Base-by-base conservation (phyloP, 2,329 filamentous ascomycete genomes). In the Colletotrichum musae region DNA sequence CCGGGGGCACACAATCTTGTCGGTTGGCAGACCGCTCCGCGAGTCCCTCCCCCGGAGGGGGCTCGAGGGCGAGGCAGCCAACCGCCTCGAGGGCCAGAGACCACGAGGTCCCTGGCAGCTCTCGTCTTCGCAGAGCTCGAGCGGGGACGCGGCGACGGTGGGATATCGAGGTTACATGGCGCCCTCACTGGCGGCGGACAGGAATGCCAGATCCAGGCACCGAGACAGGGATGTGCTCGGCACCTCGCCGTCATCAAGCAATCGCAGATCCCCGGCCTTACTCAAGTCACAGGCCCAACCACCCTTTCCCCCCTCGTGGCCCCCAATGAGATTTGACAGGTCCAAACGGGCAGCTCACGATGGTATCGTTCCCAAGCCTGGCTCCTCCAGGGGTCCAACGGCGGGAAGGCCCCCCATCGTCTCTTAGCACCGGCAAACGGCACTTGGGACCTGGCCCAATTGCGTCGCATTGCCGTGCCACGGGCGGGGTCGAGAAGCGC, bases 151-250 rank as follows among this genome's bases (percentile, higher is more conserved):
- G 57, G 3, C 24, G 24, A 28, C 39, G 53, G 59, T 57, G 60
- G 56, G 32, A 53, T 60, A 28, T 69, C 45, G n/a, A 61, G 32
- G 67, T 69, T 57, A 65, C 67, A 69, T 69, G 50, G 51, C 62
- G 16, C 51, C 36, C 51, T 12, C 51, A 67, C 67, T 67, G 62
- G 67, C 51, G 63, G 62, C 67, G 67, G 67, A 70, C 57, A 10
- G 57, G 51, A 9, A 57, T 67, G 63, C 62, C 67, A 48, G 67
- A 70, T 70, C 36, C 57, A 70, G 67, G 63, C 64, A 58, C 36
- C 24, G 0, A 4, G 45, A 52, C 62, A 61, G 67, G 67, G 67
- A 47, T 66, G 21, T 51, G 43, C 66, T 69, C 66, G 62, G 62
- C 51, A 66, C 66, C 66, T 53, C 24, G 10, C 26, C 47, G 7